Conservation (phyloP, 495 filamentous ascomycete species). For the Astrocystis sublimbata region DNA sequence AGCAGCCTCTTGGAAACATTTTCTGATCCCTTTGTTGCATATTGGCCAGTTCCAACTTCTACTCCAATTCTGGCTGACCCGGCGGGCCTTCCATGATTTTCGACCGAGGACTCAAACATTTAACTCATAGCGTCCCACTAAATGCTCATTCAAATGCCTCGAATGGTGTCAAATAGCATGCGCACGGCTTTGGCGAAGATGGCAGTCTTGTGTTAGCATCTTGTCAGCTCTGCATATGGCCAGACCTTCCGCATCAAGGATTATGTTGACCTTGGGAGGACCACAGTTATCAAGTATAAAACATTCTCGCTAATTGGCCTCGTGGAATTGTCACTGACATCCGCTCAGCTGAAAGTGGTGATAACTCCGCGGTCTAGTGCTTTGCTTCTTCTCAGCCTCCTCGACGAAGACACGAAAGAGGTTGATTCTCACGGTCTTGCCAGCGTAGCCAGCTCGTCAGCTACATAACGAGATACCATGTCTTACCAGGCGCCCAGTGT, state of each 20-base stretch:
- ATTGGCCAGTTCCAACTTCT: background rate
- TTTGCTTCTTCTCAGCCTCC: background rate
- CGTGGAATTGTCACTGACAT: too few species aligned
- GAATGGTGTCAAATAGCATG: background rate
- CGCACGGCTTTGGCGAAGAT: background rate
- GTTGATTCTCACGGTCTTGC: background rate
- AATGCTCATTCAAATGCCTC: too few species aligned
- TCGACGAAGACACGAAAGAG: background rate
- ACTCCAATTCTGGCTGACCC: background rate
- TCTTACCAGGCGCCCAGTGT: background rate
- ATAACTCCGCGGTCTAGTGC: background rate
- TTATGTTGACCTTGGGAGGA: too few species aligned
- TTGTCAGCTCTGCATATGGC: background rate
- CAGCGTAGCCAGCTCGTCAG: background rate
- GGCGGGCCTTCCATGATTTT: too few species aligned
- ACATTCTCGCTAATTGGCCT: background rate
- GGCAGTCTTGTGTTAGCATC: too few species aligned
- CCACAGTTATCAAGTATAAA: too few species aligned
- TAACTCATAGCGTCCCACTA: too few species aligned
- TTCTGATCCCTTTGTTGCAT: background rate
- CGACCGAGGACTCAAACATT: background rate
- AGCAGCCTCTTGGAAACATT: background rate
- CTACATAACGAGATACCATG: background rate
- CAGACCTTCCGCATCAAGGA: background rate
- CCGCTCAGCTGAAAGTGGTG: background rate